These are phyloP conservation scores for Malus hybrid DNA, from an alignment of 331 rosid species.

Conservation along the genomic window DNA sequence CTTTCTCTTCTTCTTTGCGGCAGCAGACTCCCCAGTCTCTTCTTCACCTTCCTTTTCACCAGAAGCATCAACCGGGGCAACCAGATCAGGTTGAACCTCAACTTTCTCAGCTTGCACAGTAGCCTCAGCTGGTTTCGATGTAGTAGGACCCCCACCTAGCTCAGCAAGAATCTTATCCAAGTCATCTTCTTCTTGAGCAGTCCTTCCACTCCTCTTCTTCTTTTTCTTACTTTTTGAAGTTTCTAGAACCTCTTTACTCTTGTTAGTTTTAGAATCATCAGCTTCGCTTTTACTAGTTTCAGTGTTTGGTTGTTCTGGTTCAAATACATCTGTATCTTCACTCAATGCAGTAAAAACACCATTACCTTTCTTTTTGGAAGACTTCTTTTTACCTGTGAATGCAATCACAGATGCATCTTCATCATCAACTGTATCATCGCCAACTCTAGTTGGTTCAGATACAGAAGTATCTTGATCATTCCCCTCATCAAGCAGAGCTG, in stretches of 20 bases:
- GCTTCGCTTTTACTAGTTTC: conserved; percentile 25
- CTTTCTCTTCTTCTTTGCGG: conserved; percentile 93
- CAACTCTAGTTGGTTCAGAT: conserved; percentile 28
- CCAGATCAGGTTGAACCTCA: conserved; percentile 44
- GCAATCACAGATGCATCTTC: conserved; percentile 37
- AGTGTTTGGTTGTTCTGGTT: conserved; percentile 33
- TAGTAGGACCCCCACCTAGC: conserved; percentile 58
- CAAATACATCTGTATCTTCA: conserved; percentile 31
- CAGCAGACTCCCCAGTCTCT: conserved; percentile 79
- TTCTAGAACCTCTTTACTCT: conserved; percentile 49
- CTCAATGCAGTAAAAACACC: conserved; percentile 24
- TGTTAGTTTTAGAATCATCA: conserved; percentile 25
- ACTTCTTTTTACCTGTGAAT: conserved; percentile 84
- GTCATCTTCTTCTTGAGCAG: conserved; percentile 97
- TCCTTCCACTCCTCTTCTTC: conserved; percentile 91
- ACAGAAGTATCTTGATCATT: conserved; percentile 32
- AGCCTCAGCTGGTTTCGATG: conserved; percentile 33
- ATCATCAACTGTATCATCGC: conserved; percentile 37
- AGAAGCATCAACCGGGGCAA: conserved; percentile 28
- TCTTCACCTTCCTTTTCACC: conserved; percentile 78
- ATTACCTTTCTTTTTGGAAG: conserved; percentile 66
- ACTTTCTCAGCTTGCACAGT: conserved; percentile 36
- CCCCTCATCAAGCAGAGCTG: conserved; percentile 41
- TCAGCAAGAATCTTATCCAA: conserved; percentile 90
- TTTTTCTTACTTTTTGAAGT: conserved; percentile 78